Conservation (phyloP, 192 early-diverging fungal species). For the Podila epicladia region DNA sequence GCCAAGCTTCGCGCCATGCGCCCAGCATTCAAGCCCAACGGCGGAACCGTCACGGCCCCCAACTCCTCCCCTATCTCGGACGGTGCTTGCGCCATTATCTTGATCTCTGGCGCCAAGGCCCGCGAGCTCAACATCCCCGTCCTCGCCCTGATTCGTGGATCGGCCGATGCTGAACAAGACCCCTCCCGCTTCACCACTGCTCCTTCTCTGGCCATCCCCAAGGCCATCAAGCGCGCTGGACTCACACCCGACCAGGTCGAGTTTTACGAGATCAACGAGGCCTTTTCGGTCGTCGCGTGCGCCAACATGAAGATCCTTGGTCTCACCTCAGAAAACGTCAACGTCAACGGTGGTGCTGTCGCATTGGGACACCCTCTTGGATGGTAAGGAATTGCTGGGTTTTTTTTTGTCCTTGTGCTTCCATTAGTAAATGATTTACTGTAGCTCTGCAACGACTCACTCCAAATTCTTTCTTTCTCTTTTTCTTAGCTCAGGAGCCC, state of each 20-base stretch:
- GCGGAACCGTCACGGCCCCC: constrained; percentile 93
- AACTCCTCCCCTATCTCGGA: constrained; percentile 87
- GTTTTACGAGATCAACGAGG: constrained; percentile 87
- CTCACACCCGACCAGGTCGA: constrained; percentile 70
- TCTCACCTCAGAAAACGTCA: constrained; percentile 81
- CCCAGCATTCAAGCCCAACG: constrained; percentile 84
- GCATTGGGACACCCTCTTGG: constrained; percentile 99
- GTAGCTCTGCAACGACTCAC: neutral
- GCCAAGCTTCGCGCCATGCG: constrained; percentile 90
- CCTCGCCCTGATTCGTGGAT: constrained; percentile 69
- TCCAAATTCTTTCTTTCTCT: neutral
- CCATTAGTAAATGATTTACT: neutral
- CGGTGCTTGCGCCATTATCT: constrained; percentile 78
- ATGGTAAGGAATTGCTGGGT: constrained; percentile 52
- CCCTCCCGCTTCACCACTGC: constrained; percentile 81
- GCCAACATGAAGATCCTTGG: constrained; percentile 87
- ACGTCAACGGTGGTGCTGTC: constrained; percentile 96
- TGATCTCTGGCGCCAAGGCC: constrained; percentile 73
- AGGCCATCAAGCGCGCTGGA: constrained; percentile 75
- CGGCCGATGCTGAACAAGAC: constrained; percentile 72
- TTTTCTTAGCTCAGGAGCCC: constrained; percentile 74
- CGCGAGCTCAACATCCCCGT: constrained; percentile 60
- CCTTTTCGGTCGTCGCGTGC: constrained; percentile 83
- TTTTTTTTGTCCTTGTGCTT: neutral
- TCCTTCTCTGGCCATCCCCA: constrained; percentile 80